Evolutionary conservation across 495 filamentous ascomycete species (phyloP).

Genomic region (Tirmania nivea): DNA sequence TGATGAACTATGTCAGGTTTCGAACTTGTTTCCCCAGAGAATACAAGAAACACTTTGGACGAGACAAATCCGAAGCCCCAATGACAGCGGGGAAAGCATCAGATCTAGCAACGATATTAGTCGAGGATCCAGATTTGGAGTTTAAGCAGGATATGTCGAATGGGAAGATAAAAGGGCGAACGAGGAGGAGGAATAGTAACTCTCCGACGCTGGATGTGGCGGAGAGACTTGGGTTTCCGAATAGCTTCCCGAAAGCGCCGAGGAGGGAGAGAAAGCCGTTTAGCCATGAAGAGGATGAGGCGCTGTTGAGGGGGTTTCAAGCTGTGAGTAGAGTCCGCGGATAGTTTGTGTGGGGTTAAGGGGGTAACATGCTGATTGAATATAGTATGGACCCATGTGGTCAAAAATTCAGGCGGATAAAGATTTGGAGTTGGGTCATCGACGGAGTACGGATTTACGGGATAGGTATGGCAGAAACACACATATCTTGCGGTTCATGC

Average conservation of each 20-base stretch:
- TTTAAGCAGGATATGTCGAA: not conserved
- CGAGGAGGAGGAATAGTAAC: not conserved
- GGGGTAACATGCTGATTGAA: not conserved
- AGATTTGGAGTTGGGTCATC: conserved; percentile 11
- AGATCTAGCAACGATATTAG: no score
- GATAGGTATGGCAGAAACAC: conserved; percentile 13
- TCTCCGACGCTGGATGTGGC: not conserved
- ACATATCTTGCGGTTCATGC: not conserved
- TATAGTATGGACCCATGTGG: conserved; percentile 18
- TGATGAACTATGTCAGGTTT: conserved; percentile 7
- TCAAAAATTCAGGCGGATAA: conserved; percentile 19
- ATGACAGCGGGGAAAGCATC: no score
- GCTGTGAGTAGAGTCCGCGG: conserved; percentile 8
- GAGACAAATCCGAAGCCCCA: not conserved
- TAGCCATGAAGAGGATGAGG: conserved; percentile 14
- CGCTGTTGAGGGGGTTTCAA: conserved; percentile 16
- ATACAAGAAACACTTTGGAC: conserved; percentile 13
- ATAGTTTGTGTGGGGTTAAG: not conserved
- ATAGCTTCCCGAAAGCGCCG: not conserved
- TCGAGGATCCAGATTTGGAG: conserved; percentile 10
- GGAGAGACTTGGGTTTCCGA: not conserved
- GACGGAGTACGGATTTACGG: conserved; percentile 19
- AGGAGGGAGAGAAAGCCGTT: conserved; percentile 2
- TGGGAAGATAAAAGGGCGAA: not conserved
- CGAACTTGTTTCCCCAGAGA: conserved; percentile 19